A percentile compares a stretch with the other conserved stretches of the same genome.
These are phyloP conservation scores for Aspergillus costaricaensis DNA, from an alignment of 2,329 filamentous ascomycete genomes.

Conservation along the genomic window DNA sequence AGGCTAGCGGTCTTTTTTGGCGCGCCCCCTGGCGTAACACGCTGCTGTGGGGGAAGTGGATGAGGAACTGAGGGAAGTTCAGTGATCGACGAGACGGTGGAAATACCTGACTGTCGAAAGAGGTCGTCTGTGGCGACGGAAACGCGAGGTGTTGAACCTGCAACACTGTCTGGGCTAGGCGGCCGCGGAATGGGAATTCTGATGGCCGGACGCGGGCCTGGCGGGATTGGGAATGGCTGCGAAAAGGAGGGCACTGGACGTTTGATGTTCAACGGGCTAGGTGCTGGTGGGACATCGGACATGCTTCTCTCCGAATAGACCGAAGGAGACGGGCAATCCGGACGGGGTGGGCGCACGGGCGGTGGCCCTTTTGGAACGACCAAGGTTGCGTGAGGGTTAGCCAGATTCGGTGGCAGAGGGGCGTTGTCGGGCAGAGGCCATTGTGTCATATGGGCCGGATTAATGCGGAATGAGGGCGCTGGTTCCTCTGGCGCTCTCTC, in stretches of 20 bases:
- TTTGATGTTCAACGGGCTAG: constrained; percentile 25
- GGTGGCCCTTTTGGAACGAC: constrained; percentile 39
- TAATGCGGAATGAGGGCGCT: constrained; percentile 18
- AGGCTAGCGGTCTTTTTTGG: constrained; percentile 32
- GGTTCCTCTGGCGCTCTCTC: constrained; percentile 9
- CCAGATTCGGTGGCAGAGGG: constrained; percentile 25
- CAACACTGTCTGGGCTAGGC: constrained; percentile 24
- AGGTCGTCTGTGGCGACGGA: constrained; percentile 34
- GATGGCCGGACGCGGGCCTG: constrained; percentile 20
- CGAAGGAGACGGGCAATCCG: constrained; percentile 41
- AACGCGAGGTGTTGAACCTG: constrained; percentile 27
- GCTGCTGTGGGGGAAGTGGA: constrained; percentile 24
- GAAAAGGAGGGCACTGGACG: constrained; percentile 32
- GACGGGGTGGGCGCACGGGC: constrained; percentile 46
- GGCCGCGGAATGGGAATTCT: constrained; percentile 18
- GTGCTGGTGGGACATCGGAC: constrained; percentile 23
- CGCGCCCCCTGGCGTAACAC: constrained; percentile 16
- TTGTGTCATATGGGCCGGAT: constrained; percentile 43
- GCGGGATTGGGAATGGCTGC: constrained; percentile 26
- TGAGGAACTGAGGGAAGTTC: constrained; percentile 28
- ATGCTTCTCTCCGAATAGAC: constrained; percentile 37
- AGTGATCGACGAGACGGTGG: constrained; percentile 33
- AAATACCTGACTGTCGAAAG: constrained; percentile 30
- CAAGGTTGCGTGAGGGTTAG: constrained; percentile 28
- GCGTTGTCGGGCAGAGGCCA: constrained; percentile 49